These are phyloP conservation scores for Wickerhamomyces chaumierensis DNA, from an alignment of 805 yeast species.

Conservation along the genomic window DNA sequence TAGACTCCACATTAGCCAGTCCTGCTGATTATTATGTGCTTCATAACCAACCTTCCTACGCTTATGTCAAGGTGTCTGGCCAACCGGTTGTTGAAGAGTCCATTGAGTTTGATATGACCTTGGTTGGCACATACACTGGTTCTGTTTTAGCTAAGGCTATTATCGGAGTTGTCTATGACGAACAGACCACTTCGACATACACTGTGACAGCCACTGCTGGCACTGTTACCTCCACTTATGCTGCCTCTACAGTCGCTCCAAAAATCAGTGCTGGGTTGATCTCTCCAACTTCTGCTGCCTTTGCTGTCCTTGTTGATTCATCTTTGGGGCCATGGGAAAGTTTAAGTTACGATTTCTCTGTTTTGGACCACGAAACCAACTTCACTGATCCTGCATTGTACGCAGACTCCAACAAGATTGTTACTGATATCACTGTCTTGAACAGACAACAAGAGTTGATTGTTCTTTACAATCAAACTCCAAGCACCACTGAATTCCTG, in stretches of 20 bases:
- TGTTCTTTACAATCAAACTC: not conserved
- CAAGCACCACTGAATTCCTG: not conserved
- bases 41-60: not conserved
- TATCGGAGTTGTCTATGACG: not conserved
- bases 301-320: not conserved
- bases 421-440: not conserved
- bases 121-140: not conserved
- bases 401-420: not conserved
- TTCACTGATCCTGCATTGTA: not conserved
- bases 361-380: not conserved
- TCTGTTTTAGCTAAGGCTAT: not conserved
- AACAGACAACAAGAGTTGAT: not conserved
- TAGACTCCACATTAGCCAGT: not conserved
- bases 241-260: not conserved
- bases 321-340: not conserved
- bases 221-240: not conserved
- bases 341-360: not conserved
- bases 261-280: not conserved
- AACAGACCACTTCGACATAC: not conserved
- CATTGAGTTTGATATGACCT: not conserved
- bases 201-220: not conserved
- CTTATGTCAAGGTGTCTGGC: not conserved
- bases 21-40: not conserved
- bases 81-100: not conserved
- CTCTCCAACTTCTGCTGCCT: not conserved